A percentile compares a stretch with the other conserved stretches of the same genome.
Conservation (phyloP, 495 filamentous ascomycete genomes). For the Xylaria longipes region DNA sequence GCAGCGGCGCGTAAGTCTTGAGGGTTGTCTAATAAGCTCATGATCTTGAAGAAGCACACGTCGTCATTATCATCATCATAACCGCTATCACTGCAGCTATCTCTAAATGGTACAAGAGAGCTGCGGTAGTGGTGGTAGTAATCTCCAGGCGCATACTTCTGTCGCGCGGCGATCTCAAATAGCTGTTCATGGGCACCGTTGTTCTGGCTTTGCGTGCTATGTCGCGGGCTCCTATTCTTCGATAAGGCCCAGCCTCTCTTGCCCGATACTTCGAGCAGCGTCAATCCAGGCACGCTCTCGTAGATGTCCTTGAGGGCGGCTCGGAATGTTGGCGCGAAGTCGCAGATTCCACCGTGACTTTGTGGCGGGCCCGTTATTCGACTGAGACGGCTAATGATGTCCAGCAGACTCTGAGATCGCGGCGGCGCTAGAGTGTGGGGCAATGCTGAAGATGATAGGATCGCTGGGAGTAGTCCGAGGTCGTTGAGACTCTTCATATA, state of each 20-base stretch:
- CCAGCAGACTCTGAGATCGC: slow-evolving; percentile 35
- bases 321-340: slow-evolving; percentile 47
- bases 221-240: slow-evolving; percentile 27
- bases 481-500: slow-evolving; percentile 48
- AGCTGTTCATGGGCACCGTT: slow-evolving; percentile 16
- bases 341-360: slow-evolving; percentile 44
- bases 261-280: slow-evolving; percentile 39
- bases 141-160: slow-evolving; percentile 2
- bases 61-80: slow-evolving; percentile 27
- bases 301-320: slow-evolving; percentile 47
- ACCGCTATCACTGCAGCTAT: background rate
- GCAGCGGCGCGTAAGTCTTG: slow-evolving; percentile 41
- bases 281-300: slow-evolving; percentile 47
- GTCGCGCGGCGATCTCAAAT: slow-evolving; percentile 26
- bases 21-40: slow-evolving; percentile 35
- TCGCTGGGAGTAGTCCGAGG: slow-evolving; percentile 38
- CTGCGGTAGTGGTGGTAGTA: background rate
- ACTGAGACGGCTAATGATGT: slow-evolving; percentile 42
- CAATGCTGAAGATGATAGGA: slow-evolving; percentile 23
- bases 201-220: slow-evolving; percentile 7
- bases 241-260: slow-evolving; percentile 43
- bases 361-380: slow-evolving; percentile 42
- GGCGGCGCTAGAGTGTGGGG: background rate
- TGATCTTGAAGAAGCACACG: slow-evolving; percentile 35
- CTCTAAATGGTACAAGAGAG: background rate